Evolutionary conservation across 2,329 filamentous ascomycete genomes (phyloP), one percentile per base, ranked within the genome.

Genomic region (Hirsutella minnesotensis): DNA sequence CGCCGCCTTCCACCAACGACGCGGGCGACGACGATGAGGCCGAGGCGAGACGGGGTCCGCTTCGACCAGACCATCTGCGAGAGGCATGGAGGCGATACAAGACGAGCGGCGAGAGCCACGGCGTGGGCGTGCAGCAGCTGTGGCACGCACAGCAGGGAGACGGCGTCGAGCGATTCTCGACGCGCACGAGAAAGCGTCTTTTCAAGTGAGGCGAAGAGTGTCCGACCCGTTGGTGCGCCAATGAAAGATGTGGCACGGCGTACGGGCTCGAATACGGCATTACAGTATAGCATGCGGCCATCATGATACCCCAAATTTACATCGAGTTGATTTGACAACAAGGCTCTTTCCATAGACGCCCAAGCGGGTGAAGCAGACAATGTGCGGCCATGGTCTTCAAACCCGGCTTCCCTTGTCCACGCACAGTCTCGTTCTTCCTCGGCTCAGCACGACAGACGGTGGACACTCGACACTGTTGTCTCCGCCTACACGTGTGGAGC

Each of bases 31-130:
- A 64, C 31, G 54, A 64, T 12, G 56, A 64, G 46, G 35, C 49
- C 1, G 55, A 57, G 19, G 40, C 58, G 18, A 62, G 56, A 43
- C 66, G 70, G 31, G 75, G 71, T 0, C 83, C 84, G 1, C 56
- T 90, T 38, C 73, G 81, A 21, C 82, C 85, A 0, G 84, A 87
- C 47, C 84, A 89, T 59, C 60, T 90, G 38, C 69, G 83, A 18
- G 84, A 89, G 59, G 83, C 85, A 5, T 68, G 83, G 57, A 69
- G 83, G 44, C 69, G 83, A 39, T 84, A 86, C 59, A 81, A 76
- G 56, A 59, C 72, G 37, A 67, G 74, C 20, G 66, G 74, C 4
- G 81, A 82, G 53, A 79, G 80, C 29, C 77, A 78, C 0, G 77
- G 75, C 3, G 70, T 78, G 4, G 78, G 78, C 3, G 70, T 75